Evolutionary conservation across 768 basidiomycete genomes (phyloP).

Genomic region (Rhodotorula babjevae): DNA sequence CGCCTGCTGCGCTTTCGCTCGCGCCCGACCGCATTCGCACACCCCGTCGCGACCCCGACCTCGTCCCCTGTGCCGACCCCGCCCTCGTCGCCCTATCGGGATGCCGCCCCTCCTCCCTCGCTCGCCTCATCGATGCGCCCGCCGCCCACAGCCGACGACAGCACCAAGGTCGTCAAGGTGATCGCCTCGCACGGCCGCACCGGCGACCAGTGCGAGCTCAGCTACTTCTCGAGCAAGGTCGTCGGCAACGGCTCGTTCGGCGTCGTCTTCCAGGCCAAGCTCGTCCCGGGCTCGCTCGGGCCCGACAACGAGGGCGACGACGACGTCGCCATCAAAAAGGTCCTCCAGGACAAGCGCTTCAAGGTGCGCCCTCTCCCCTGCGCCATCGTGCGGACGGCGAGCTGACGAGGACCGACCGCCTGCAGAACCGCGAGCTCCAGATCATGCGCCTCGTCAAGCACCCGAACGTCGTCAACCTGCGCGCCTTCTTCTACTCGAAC

Average conservation of each 20-base stretch:
- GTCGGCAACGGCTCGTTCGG: conserved; percentile 99
- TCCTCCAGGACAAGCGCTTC: conserved; percentile 99
- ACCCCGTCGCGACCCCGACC: neutral
- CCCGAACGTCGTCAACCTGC: conserved; percentile 86
- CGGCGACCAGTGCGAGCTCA: conserved; percentile 69
- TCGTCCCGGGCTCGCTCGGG: conserved; percentile 56
- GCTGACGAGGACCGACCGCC: neutral
- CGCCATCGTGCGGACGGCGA: too few species aligned
- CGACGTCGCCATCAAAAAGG: conserved; percentile 99
- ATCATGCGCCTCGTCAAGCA: conserved; percentile 39
- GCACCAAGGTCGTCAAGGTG: conserved; percentile 92
- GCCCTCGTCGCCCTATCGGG: neutral
- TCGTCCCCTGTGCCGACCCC: conserved; percentile 9
- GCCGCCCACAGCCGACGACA: conserved; percentile 63
- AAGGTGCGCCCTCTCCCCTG: conserved; percentile 69
- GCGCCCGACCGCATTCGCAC: neutral
- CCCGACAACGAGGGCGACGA: conserved; percentile 53
- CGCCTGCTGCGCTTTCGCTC: neutral
- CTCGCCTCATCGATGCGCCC: neutral
- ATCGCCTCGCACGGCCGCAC: conserved; percentile 91
- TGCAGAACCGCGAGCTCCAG: conserved; percentile 38
- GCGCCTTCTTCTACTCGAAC: conserved; percentile 98
- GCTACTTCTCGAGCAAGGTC: conserved; percentile 94
- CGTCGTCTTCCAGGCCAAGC: conserved; percentile 93
- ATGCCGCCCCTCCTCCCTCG: neutral